phyloP scores from a whole-genome alignment of 192 early-diverging fungal species.

The Pilobolus umbonatus region DNA sequence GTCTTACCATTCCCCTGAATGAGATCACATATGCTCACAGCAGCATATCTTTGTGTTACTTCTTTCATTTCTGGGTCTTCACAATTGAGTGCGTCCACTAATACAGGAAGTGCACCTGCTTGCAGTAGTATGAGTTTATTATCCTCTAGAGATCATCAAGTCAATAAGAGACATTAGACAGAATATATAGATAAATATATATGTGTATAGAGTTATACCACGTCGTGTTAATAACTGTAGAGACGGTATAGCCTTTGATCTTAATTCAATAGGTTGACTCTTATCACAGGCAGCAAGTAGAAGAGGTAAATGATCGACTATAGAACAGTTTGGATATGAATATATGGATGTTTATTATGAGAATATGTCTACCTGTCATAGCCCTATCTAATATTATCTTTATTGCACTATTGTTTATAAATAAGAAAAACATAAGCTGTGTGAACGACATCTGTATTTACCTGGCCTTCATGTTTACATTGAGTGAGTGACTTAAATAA shows the following conservation, averaged over 20 bases:
- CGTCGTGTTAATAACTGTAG: conserved; percentile 62
- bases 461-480: conserved; percentile 49
- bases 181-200: not conserved
- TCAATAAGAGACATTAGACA: not conserved
- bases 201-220: conserved; percentile 43
- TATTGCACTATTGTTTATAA: conserved; percentile 45
- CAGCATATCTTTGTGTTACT: conserved; percentile 54
- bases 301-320: conserved; percentile 50
- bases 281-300: conserved; percentile 52
- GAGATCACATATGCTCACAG: conserved; percentile 66
- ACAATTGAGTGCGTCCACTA: conserved; percentile 48
- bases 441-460: conserved; percentile 7
- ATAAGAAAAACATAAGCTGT: not conserved
- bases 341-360: not conserved
- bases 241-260: conserved; percentile 55
- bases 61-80: conserved; percentile 46
- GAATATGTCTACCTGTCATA: conserved; percentile 51
- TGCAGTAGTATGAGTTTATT: conserved; percentile 51
- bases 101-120: conserved; percentile 54
- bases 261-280: conserved; percentile 39
- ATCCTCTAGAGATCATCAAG: conserved; percentile 40
- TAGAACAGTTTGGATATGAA: not conserved
- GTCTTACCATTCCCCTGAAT: conserved; percentile 53
- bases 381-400: conserved; percentile 70
- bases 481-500: conserved; percentile 40